Evolutionary conservation across 225 moss, liverwort and hornwort species (phyloP).

Genomic region (Takakia lepidozioides): DNA sequence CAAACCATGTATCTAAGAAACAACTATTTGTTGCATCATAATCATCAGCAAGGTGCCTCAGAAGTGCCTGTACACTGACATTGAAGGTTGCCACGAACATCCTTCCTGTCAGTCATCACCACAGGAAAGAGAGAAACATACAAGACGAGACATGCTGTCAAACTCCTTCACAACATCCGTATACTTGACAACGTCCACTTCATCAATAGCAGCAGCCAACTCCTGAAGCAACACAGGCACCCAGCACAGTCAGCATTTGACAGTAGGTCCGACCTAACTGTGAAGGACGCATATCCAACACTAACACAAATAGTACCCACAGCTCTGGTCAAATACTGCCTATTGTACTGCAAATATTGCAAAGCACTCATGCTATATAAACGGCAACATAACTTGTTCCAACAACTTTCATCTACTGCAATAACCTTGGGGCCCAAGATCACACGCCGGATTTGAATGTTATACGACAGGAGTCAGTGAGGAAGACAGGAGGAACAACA

Average conservation of each 20-base stretch:
- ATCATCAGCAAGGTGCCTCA: neutral
- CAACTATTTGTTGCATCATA: neutral
- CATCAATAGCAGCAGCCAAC: constrained; percentile 48
- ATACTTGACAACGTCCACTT: constrained; percentile 72
- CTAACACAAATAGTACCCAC: neutral
- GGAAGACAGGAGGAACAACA: no score
- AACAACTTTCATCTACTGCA: neutral
- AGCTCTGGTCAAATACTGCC: neutral
- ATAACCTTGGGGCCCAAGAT: no score
- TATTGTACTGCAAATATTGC: neutral
- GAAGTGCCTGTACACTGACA: neutral
- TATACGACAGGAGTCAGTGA: no score
- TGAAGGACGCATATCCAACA: neutral
- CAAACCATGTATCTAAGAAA: neutral
- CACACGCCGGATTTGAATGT: no score
- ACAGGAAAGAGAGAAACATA: constrained; percentile 19
- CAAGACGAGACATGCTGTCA: constrained; percentile 91
- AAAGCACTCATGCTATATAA: neutral
- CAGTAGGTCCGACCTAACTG: neutral
- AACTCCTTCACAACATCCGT: constrained; percentile 95
- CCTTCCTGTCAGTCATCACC: no score
- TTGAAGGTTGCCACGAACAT: no score
- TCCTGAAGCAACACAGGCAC: constrained; percentile 33
- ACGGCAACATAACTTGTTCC: neutral
- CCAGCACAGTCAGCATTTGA: neutral